Conservation (phyloP, 805 yeast species). For the Wickerhamiella azymoides region DNA sequence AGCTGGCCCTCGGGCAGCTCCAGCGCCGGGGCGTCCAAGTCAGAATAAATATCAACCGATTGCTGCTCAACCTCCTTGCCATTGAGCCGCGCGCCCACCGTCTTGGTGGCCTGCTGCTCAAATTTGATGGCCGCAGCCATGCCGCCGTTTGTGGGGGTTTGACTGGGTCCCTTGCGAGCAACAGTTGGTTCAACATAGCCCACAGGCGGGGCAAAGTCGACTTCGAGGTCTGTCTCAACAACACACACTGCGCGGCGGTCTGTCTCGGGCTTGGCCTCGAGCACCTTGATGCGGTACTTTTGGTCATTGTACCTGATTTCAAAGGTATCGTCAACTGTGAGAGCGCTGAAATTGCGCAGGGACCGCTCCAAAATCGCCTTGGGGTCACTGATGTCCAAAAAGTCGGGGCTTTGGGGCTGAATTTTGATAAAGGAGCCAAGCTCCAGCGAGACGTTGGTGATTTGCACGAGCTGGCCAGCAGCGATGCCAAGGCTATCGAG, state of each 20-base stretch:
- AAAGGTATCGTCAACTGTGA: constrained; percentile 71
- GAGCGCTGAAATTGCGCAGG: constrained; percentile 73
- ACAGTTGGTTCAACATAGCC: constrained; percentile 88
- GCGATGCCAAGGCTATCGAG: constrained; percentile 56
- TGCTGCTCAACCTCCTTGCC: constrained; percentile 13
- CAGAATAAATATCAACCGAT: constrained; percentile 15
- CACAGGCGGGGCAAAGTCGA: constrained; percentile 97
- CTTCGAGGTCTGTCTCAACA: constrained; percentile 89
- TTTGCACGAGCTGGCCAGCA: constrained; percentile 70
- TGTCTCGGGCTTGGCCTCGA: constrained; percentile 75
- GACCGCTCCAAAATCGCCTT: constrained; percentile 93
- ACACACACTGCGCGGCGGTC: constrained; percentile 65
- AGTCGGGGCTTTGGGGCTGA: constrained; percentile 91
- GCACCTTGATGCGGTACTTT: constrained; percentile 61
- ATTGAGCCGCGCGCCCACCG: constrained; percentile 12
- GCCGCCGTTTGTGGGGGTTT: constrained; percentile 30
- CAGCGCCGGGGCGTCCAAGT: constrained; percentile 45
- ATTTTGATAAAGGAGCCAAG: constrained; percentile 80
- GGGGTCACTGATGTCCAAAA: constrained; percentile 86
- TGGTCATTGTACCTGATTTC: constrained; percentile 74
- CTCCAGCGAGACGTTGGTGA: constrained; percentile 61
- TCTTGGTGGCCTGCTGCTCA: constrained; percentile 32
- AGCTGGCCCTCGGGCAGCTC: constrained; percentile 70
- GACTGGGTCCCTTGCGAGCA: constrained; percentile 8
- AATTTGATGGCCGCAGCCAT: constrained; percentile 69